Evolutionary conservation across 106 monocot species (phyloP), one percentile per base, ranked within the genome.

Genomic region (Dioscorea zingiberensis): DNA sequence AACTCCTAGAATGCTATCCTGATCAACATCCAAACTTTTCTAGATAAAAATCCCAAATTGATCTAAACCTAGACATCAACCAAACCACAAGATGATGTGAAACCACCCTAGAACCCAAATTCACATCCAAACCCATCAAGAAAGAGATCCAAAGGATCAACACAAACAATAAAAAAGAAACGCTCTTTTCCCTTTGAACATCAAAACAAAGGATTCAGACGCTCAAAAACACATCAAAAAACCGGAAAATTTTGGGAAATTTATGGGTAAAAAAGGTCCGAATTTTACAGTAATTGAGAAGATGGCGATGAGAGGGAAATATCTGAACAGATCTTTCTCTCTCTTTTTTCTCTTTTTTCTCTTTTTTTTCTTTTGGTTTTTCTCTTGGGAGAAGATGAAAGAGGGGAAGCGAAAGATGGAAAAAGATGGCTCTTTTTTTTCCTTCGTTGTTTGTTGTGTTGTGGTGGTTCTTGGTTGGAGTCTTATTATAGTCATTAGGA

Each of bases 281-380:
- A 48, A 65, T 65, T 21, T 65, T 65, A 65, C 64, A 65, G 48
- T 25, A 48, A 65, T 48, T 65, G 48, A 7, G 62, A 19, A 30
- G 64, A 65, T 48, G 47, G 64, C 27, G 14, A 11, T 48, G 64
- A 2, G 44, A 62, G 38, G 62, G 30, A 62, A 62, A 30, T 30
- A 23, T 30, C 63, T 22, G 46, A 45, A 44, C 18, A 63, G 23
- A 10, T 13, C 44, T 63, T 22, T 45, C 12, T 45, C 21, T 22
- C 30, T 47, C 4, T 46, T 22, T 45, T 48, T 25, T 13, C 24
- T 25, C 46, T 46, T 23, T 46, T 2, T 63, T 44, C 45, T 13
- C 21, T 24, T 25, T 13, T 48, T 64, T 25, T 64, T 48, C 26
- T 48, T 65, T 4, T 10, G n/a, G 14, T 22, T 16, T 45, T 19